phyloP scores from a whole-genome alignment of 1,139 yeast genomes.

The Yarrowia galli region DNA sequence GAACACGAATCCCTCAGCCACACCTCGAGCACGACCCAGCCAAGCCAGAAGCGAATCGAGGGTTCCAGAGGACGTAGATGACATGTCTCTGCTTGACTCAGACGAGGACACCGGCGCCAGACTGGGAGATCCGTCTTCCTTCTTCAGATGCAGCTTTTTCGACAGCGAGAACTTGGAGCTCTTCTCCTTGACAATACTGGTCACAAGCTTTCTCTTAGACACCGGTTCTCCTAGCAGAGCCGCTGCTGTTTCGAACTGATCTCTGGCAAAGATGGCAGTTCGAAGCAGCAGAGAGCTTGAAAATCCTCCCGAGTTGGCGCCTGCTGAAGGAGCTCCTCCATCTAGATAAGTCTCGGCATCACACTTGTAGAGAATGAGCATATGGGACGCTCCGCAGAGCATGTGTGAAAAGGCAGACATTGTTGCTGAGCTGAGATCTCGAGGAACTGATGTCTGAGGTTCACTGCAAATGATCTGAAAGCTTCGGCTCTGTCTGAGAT shows the following conservation, averaged over 20 bases:
- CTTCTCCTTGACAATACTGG: conserved; percentile 15
- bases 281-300: conserved; percentile 45
- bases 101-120: neutral
- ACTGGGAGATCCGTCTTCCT: conserved; percentile 20
- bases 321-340: conserved; percentile 18
- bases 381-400: conserved; percentile 49
- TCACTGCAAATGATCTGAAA: conserved; percentile 10
- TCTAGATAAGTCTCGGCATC: conserved; percentile 41
- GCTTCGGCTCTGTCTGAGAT: conserved; percentile 42
- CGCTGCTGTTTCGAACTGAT: conserved; percentile 48
- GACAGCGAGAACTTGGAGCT: conserved; percentile 24
- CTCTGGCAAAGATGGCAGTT: conserved; percentile 50
- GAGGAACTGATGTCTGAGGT: conserved; percentile 16
- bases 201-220: conserved; percentile 14
- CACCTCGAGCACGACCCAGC: conserved; percentile 47
- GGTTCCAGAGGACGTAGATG: conserved; percentile 3
- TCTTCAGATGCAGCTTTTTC: conserved; percentile 22
- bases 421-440: conserved; percentile 20
- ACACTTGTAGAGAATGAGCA: conserved; percentile 47
- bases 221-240: conserved; percentile 43
- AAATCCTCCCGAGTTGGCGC: conserved; percentile 10
- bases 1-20: conserved; percentile 48
- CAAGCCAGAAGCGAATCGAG: conserved; percentile 45
- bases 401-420: conserved; percentile 45
- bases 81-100: conserved; percentile 7